Percentiles rank a stretch among this genome's conserved stretches.
phyloP scores from a whole-genome alignment of 192 early-diverging fungal species.

The Neocallimastix lanati region DNA sequence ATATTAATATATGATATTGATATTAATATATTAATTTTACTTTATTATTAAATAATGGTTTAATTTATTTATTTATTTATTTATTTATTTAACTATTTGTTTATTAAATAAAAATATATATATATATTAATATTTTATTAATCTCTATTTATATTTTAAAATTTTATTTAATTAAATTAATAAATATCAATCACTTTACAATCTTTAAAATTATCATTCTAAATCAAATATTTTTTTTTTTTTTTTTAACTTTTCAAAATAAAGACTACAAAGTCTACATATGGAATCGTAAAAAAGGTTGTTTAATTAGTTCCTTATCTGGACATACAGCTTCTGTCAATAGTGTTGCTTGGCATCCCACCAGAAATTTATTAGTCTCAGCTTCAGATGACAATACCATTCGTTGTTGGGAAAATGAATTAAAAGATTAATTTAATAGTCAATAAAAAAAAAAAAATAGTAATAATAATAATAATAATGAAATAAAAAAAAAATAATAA shows the following conservation, averaged over 20 bases:
- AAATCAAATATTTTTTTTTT: too few species aligned
- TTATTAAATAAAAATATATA: background rate
- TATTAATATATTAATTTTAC: too few species aligned
- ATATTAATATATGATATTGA: background rate
- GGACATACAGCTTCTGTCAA: conserved; percentile 56
- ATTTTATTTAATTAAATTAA: too few species aligned
- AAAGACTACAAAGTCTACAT: conserved; percentile 54
- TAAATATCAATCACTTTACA: too few species aligned
- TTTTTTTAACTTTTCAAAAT: background rate
- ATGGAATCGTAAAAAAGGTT: conserved; percentile 57
- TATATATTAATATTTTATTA: too few species aligned
- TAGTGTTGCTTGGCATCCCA: conserved; percentile 53
- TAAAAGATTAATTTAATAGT: background rate
- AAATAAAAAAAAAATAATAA: too few species aligned
- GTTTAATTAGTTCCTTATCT: conserved; percentile 42
- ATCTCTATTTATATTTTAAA: too few species aligned
- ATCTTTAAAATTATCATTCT: too few species aligned
- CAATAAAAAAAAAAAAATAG: too few species aligned
- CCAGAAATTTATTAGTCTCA: conserved; percentile 52
- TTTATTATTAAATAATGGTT: too few species aligned
- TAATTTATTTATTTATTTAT: background rate
- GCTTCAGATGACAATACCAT: conserved; percentile 70
- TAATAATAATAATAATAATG: too few species aligned
- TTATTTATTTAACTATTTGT: background rate
- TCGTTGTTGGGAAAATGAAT: conserved; percentile 36